Conservation (phyloP, 106 monocot genomes). For the Gastrodia elata region DNA sequence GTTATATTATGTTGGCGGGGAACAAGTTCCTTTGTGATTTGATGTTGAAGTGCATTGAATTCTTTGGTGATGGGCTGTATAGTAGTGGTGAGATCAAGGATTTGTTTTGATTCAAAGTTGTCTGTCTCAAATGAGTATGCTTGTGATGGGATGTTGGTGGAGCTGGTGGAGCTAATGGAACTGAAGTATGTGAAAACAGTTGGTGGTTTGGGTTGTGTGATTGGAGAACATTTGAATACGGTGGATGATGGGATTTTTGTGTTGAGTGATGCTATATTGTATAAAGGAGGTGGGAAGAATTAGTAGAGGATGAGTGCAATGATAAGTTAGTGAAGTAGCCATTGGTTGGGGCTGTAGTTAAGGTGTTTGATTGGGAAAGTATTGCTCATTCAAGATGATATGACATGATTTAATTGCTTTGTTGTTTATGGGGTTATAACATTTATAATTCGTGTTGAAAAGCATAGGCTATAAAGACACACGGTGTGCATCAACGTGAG, state of each 20-base stretch:
- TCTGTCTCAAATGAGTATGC: not conserved
- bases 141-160: not conserved
- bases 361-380: too few species aligned
- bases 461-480: not conserved
- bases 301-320: too few species aligned
- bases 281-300: too few species aligned
- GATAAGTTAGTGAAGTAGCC: too few species aligned
- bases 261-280: not conserved
- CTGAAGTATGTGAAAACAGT: not conserved
- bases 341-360: too few species aligned
- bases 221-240: not conserved
- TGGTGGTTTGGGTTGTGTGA: not conserved
- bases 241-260: not conserved
- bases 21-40: not conserved
- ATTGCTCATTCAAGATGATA: too few species aligned
- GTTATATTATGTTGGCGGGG: not conserved
- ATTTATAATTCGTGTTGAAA: too few species aligned
- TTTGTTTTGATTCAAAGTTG: not conserved
- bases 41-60: not conserved
- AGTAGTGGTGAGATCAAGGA: not conserved
- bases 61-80: not conserved
- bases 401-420: too few species aligned
- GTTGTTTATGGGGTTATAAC: too few species aligned
- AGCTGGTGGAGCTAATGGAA: not conserved
- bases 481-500: not conserved